phyloP scores from a whole-genome alignment of 495 filamentous ascomycete species.

The Trichoderma reesei region DNA sequence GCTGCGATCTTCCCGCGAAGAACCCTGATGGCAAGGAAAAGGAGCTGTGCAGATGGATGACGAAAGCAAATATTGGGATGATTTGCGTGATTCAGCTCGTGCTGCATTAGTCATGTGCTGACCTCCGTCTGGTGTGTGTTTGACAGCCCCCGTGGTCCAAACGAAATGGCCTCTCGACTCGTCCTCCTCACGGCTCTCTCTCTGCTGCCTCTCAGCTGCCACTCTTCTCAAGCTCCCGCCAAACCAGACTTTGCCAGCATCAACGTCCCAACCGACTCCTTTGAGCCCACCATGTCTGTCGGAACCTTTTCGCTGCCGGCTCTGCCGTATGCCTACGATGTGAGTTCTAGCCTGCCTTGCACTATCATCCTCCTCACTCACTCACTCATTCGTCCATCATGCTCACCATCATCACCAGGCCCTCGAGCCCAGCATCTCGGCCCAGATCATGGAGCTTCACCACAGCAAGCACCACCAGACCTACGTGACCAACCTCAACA shows the following conservation, averaged over 20 bases:
- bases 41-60: neutral
- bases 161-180: neutral
- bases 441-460: slow-evolving; percentile 90
- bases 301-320: slow-evolving; percentile 28
- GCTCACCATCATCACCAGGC: slow-evolving; percentile 29
- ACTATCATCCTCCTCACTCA: too few relatives aligned
- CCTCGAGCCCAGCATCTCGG: slow-evolving; percentile 82
- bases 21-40: neutral
- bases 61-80: neutral
- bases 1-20: neutral
- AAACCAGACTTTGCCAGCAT: neutral
- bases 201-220: neutral
- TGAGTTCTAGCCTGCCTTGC: slow-evolving; percentile 18
- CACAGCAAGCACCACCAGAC: slow-evolving; percentile 64
- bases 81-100: neutral
- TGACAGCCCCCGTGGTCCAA: neutral
- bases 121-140: neutral
- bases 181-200: neutral
- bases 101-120: neutral
- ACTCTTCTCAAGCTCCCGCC: neutral
- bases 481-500: slow-evolving; percentile 64
- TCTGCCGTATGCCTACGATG: slow-evolving; percentile 38
- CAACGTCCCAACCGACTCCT: neutral
- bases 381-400: neutral
- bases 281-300: slow-evolving; percentile 20